phyloP scores from a whole-genome alignment of 768 basidiomycete genomes.

The Lactarius trivialis region DNA sequence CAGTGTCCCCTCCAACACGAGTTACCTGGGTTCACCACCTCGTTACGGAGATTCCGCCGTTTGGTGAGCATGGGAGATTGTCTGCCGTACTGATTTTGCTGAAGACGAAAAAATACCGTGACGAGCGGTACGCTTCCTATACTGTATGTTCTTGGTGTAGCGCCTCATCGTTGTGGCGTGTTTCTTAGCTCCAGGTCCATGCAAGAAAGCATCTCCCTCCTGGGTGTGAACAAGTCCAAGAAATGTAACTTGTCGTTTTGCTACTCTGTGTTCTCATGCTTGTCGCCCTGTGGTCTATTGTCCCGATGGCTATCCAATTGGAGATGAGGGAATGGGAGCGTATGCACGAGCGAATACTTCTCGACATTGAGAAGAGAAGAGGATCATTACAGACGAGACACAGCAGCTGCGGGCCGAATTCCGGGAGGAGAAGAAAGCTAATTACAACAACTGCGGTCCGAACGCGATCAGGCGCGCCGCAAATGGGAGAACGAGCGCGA shows the following conservation, averaged over 20 bases:
- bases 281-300: background rate
- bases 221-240: background rate
- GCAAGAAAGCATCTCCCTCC: conserved; percentile 1
- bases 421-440: background rate
- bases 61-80: background rate
- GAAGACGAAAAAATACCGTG: background rate
- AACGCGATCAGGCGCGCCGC: conserved; percentile 11
- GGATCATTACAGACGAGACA: background rate
- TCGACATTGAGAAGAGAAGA: conserved; percentile 6
- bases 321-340: conserved; percentile 7
- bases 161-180: background rate
- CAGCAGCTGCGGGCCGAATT: background rate
- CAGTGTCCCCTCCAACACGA: background rate
- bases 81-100: background rate
- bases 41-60: background rate
- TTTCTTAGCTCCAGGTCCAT: background rate
- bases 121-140: background rate
- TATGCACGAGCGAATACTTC: background rate
- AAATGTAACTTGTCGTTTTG: background rate
- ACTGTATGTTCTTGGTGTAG: background rate
- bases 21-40: background rate
- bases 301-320: background rate
- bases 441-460: conserved; percentile 6
- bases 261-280: conserved; percentile 1
- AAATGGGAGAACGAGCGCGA: conserved; percentile 18